These are phyloP conservation scores for Collybia nuda DNA, from an alignment of 768 basidiomycete species.

Conservation along the genomic window DNA sequence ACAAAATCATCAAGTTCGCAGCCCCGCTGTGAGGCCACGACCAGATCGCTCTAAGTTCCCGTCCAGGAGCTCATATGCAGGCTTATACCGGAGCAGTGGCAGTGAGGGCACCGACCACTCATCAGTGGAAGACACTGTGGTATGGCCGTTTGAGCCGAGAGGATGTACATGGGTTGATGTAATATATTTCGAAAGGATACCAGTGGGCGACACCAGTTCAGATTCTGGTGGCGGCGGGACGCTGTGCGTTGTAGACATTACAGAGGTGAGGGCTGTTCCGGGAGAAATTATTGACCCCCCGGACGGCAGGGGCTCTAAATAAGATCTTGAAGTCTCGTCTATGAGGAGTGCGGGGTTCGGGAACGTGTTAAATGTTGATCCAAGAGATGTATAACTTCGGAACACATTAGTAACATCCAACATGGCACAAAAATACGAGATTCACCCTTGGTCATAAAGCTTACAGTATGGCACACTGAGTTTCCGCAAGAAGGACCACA, in stretches of 20 bases:
- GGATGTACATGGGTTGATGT: constrained; percentile 25
- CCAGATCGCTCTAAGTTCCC: constrained; percentile 74
- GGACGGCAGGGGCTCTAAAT: constrained; percentile 15
- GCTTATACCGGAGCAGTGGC: constrained; percentile 49
- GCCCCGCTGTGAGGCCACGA: constrained; percentile 32
- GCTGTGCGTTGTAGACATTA: constrained; percentile 22
- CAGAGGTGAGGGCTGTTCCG: constrained; percentile 17
- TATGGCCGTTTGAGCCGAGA: constrained; percentile 4
- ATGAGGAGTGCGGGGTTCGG: constrained; percentile 84
- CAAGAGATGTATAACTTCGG: constrained; percentile 91
- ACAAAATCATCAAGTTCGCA: not conserved
- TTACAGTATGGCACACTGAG: constrained; percentile 83
- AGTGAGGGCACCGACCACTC: constrained; percentile 10
- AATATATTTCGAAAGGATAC: constrained; percentile 27
- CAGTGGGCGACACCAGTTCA: constrained; percentile 21
- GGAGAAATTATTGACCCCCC: constrained; percentile 23
- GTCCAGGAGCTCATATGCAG: constrained; percentile 81
- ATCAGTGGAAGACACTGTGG: constrained; percentile 2
- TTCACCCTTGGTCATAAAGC: constrained; percentile 90
- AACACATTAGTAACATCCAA: not conserved
- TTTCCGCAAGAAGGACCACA: constrained; percentile 83
- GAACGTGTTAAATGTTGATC: constrained; percentile 92
- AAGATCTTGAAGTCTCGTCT: constrained; percentile 12
- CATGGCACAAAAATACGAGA: constrained; percentile 8
- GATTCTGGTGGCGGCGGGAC: constrained; percentile 7